Evolutionary conservation across 495 filamentous ascomycete species (phyloP), one percentile per base, ranked within the genome.

Genomic region (Neurospora sp.): DNA sequence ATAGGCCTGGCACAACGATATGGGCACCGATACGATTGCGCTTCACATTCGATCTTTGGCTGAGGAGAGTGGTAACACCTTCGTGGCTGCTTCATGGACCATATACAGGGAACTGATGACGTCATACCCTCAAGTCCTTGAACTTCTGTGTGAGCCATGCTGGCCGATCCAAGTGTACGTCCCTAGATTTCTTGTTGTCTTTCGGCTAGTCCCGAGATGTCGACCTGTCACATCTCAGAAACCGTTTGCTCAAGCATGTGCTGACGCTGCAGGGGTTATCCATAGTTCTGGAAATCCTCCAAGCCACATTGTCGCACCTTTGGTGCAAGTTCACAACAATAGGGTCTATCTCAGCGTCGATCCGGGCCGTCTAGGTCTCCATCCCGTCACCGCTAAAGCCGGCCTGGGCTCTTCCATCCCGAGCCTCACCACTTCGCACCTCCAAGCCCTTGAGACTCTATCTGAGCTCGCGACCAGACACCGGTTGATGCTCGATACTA

Each of bases 81-180:
- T 76, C 40, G 75, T 86, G 18, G 80, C 84, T 35, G 81, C 83
- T n/a, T 81, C 79, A 3, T 76, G 74, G 35, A 78, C 79, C 1
- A 82, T 84, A 10, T 84, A 81, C 69, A 79, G 81, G n/a, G 81
- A 84, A 38, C 75, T 85, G 1, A 40, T 75, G 46, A 72, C 71
- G 40, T 71, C 75, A 1, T 75, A 80, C 42, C 82, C 84, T 5
- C 75, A 78, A 39, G 78, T 71, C 2, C 37, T 84, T n/a, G 72
- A 82, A 68, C 69, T 46, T 22, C 70, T 86, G 22, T 73, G 74
- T 5, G 72, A 77, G 48, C 74, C 77, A 16, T 73, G 76, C 27
- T 86, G 83, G 83, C 82, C 84, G 0, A 77, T 85, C 5, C 84
- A 85, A 74, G 74, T 83, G 84, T 85, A 38, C 74, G 84, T 35